Conservation (phyloP, 2,329 filamentous ascomycete genomes). For the Talaromyces albobiverticillius region DNA sequence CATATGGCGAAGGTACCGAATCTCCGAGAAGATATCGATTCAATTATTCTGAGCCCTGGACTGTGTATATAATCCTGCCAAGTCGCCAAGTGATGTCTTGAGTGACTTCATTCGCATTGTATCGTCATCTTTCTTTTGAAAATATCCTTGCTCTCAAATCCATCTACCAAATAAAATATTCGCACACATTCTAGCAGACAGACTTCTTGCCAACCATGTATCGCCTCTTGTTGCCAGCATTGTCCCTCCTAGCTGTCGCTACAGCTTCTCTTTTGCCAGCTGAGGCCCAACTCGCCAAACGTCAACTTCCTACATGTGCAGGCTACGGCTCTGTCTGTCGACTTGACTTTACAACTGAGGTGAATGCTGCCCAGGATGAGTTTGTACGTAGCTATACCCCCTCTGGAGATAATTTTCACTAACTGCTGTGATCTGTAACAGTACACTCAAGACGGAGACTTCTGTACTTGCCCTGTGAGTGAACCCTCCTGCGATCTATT, state of each 20-base stretch:
- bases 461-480: neutral
- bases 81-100: no score
- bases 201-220: neutral
- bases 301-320: neutral
- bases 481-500: neutral
- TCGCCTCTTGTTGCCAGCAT: neutral
- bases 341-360: neutral
- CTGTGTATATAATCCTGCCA: neutral
- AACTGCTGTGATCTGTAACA: neutral
- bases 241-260: neutral
- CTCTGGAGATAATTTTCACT: neutral
- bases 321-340: slow-evolving; percentile 3
- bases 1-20: no score
- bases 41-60: neutral
- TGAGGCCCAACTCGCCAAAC: neutral
- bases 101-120: no score
- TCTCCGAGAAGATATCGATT: no score
- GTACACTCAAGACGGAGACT: slow-evolving; percentile 4
- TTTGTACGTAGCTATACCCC: neutral
- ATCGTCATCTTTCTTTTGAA: no score
- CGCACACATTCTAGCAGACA: neutral
- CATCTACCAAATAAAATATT: neutral
- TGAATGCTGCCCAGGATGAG: neutral
- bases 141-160: neutral
- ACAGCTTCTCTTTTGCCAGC: neutral